These are phyloP conservation scores for Pseudopithomyces chartarum DNA, from an alignment of 2,329 filamentous ascomycete species.

Conservation along the genomic window DNA sequence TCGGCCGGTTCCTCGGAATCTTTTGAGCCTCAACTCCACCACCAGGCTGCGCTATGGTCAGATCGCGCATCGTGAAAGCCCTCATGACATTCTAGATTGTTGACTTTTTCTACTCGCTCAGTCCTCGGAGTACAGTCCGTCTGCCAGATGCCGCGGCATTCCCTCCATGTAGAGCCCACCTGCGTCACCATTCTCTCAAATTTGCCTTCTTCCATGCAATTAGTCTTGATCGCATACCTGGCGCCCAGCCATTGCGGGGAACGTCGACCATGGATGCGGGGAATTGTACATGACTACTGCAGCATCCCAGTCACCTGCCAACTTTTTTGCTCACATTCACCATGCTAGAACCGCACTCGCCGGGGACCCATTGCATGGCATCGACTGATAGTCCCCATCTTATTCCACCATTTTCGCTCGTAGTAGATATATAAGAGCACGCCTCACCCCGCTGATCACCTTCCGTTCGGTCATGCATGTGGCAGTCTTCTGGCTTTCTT, in stretches of 20 bases:
- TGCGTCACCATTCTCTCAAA: not conserved
- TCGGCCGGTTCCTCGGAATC: conserved; percentile 5
- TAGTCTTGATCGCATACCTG: not conserved
- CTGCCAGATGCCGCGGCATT: not conserved
- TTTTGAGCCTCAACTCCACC: conserved; percentile 1
- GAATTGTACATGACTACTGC: conserved; percentile 12
- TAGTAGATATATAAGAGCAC: conserved; percentile 4
- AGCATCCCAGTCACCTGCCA: not conserved
- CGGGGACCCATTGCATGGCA: not conserved
- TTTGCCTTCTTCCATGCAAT: not conserved
- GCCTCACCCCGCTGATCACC: not conserved
- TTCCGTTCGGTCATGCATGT: not conserved
- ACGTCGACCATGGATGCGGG: conserved; percentile 9
- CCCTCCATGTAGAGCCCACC: not conserved
- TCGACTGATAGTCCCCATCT: conserved; percentile 1
- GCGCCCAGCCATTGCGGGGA: conserved; percentile 3
- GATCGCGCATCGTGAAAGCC: not conserved
- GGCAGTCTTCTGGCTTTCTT: not conserved
- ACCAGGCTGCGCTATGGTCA: not conserved
- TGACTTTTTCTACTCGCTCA: not conserved
- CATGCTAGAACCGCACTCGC: not conserved
- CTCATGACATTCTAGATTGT: conserved; percentile 1
- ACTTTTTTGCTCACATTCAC: not conserved
- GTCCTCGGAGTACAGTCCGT: not conserved
- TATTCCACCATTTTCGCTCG: not conserved